phyloP scores from a whole-genome alignment of 257 asterid species.

The Voacanga thouarsii region DNA sequence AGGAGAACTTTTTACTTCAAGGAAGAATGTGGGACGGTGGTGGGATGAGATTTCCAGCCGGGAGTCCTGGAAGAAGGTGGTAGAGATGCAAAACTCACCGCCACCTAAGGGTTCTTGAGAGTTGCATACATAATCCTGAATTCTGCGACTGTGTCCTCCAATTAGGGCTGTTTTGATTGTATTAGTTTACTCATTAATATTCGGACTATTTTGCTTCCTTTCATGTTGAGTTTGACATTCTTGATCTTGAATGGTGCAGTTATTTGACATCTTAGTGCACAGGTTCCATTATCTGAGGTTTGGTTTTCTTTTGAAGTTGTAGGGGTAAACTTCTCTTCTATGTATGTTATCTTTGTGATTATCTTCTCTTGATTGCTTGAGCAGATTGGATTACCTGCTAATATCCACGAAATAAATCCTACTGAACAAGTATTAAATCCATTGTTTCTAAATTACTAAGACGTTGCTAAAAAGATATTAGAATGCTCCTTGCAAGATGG shows the following conservation, averaged over 20 bases:
- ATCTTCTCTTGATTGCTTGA: not conserved
- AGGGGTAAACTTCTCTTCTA: not conserved
- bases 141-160: not conserved
- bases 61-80: slow-evolving; percentile 77
- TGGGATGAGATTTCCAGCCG: slow-evolving; percentile 70
- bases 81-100: slow-evolving; percentile 56
- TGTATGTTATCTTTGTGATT: not conserved
- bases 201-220: not conserved
- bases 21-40: slow-evolving; percentile 82
- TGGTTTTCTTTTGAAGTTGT: not conserved
- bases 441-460: no score
- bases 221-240: not conserved
- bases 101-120: slow-evolving; percentile 34
- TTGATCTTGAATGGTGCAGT: not conserved
- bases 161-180: not conserved
- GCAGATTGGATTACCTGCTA: not conserved
- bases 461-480: not conserved
- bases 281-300: not conserved
- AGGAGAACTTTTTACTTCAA: slow-evolving; percentile 48
- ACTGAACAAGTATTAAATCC: not conserved
- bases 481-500: not conserved
- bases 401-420: not conserved
- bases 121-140: not conserved
- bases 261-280: not conserved
- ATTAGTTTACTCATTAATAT: not conserved